Base-by-base conservation (phyloP, 2,329 filamentous ascomycete genomes). In the Fonsecaea erecta region DNA sequence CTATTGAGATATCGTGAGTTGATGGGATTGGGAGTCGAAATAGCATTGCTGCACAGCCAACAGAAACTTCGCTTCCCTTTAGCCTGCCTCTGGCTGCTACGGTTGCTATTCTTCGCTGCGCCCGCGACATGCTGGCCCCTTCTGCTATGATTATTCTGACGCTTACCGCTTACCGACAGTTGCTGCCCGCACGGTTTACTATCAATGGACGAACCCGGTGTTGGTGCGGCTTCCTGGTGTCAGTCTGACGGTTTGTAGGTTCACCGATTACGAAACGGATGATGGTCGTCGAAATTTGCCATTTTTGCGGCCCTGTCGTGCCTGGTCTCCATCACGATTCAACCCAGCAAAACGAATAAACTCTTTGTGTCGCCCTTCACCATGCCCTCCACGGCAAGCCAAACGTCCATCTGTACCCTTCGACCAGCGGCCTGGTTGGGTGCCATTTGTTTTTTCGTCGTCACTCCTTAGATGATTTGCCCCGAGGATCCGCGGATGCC, bases 111-210 rank as follows among this genome's bases (percentile, higher is more conserved):
- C 28, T 51, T 46, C 24, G 37, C 57, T 60, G 43, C 43, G 46
- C 43, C 43, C 43, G 57, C 43, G 57, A 52, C 57, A 51, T 24
- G 30, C 28, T 35, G 43, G 57, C 57, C 57, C 57, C 57, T 28
- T 52, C 57, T 60, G 28, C 57, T 52, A 51, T 52, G 57, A 52
- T 60, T 60, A 60, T 60, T 43, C 34, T 61, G 58, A 54, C 24
- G 51, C 58, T 61, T 54, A 61, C 48, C 58, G 58, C 58, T 61
- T 43, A 54, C 57, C 21, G 26, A 52, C 48, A 54, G 18, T 54
- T 12, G 35, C 34, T 61, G 9, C 24, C 46, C 32, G 24, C 43
- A 28, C 43, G 14, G n/a, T 48, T 52, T 60, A 43, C 58, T 53
- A 52, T 52, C 28, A 37, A 40, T 43, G 58, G 28, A 53, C 46